Base-by-base conservation (phyloP, 257 asterid species). In the Petrea volubilis region DNA sequence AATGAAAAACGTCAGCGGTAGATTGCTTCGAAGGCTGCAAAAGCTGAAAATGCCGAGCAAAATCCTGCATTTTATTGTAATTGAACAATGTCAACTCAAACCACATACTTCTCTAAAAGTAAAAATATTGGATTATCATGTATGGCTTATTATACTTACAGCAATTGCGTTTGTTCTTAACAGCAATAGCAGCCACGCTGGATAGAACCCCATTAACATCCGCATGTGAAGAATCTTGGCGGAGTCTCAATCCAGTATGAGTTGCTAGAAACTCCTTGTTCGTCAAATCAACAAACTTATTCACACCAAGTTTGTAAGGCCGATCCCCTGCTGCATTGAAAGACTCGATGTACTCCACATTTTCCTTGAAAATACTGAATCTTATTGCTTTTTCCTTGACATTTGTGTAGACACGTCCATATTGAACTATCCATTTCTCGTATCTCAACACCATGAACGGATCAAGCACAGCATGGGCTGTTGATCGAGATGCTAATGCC, bases 261-360 rank as follows among this genome's bases (percentile, higher is more conserved):
- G 78, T 33, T 7, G 66, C 67, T 12, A 20, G 64, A 43, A 78
- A 73, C n/a, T 78, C 76, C 12, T 78, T 56, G 40, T 68, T 53
- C 2, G 68, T 67, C 47, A 76, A 69, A 67, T 79, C 81, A 14
- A 72, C 78, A 57, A 71, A 75, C n/a, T 58, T 24, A 10, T 68
- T 74, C 27, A 70, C 9, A 9, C 44, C 73, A 29, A 77, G 70
- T 23, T 69, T 79, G 55, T 60, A 71, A 21, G 70, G 18, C 34
- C 38, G 58, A 1, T 33, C 13, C 13, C 53, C 78, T 7, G 56
- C 75, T 20, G 28, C 63, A 29, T 78, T 78, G 24, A 24, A 41
- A 1, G 76, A 73, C 24, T 73, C 70, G 7, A 78, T 68, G 27
- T 51, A 73, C 15, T 51, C 64, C 9, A 60, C 74, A 25, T 75